Base-by-base conservation (phyloP, 2,329 filamentous ascomycete species). In the Aspergillus quadricinctus region DNA sequence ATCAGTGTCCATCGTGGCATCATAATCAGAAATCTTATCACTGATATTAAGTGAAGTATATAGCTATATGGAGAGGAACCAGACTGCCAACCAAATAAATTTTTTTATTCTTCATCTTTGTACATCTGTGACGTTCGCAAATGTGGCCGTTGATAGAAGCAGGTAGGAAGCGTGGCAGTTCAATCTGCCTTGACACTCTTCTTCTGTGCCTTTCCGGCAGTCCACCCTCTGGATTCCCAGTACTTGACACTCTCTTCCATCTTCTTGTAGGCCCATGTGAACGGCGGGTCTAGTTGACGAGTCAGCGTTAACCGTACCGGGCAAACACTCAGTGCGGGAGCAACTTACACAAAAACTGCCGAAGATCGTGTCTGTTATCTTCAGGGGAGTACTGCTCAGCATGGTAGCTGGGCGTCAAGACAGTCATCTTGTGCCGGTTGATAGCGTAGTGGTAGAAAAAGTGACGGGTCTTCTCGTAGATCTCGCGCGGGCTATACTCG, bases 361-460 rank as follows among this genome's bases (percentile, higher is more conserved):
- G 72, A 61, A 78, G 72, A 73, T 87, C 84, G 59, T 79, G 84
- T 3, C 84, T 71, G 61, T 87, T 86, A 54, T 84, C 82, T 46
- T 84, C 81, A 0, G 78, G 77, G 40, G 71, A 77, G 61, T 87
- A 86, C 14, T 73, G 69, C 53, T 72, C 70, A 9, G 78, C 70
- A 62, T 86, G 84, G 41, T 84, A 75, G 3, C 79, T 77, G 0
- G 84, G 84, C 1, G 84, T 86, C 50, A 85, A 70, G 8, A 82
- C 79, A 1, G 83, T 86, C 69, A 81, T 80, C 72, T 88, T 88
- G 69, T 88, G 85, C 9, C 86, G 73, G 65, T 88, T 88, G 61
- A 87, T 83, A 0, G 80, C 78, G 65, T 88, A 86, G 65, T 79
- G 65, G 31, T 70, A 64, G 57, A 72, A 72, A 63, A 79, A 78